Evolutionary conservation across 2,329 filamentous ascomycete genomes (phyloP), one percentile per base, ranked within the genome.

Genomic region (Trichoderma koningii): DNA sequence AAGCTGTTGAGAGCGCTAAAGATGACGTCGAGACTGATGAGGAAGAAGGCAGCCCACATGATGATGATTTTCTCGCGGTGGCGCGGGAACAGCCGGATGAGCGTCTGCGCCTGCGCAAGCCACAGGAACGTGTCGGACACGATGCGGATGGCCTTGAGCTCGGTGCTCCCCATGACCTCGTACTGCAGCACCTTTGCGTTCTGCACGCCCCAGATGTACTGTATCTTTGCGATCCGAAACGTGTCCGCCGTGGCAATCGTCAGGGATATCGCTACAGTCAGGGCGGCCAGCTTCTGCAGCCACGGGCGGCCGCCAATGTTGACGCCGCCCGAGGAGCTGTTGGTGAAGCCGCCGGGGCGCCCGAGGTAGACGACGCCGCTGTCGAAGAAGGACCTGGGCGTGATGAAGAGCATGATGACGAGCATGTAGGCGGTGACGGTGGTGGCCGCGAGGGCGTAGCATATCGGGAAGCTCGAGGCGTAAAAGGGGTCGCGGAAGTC

Each of bases 31-130:
- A 97, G 84, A 0, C 92, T 86, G 72, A 99, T 97, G 65, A 99
- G 85, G 3, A 90, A 93, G 74, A 98, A 97, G 1, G 94, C 95
- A 17, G 94, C 92, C 94, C 94, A 99, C 79, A 98, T 98, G 79
- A 99, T 99, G 70, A 98, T 91, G 60, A 98, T 89, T 79, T 98
- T 98, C 78, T 99, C 95, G 73, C 96, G 91, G 73, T 98, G 94
- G 41, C 95, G 91, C 7, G 95, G 95, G 71, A 99, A 99, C 1
- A 99, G 83, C 61, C 95, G 90, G 71, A 98, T 98, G 65, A 99
- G 79, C 0, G 95, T 99, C 79, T 99, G 95, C 1, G 96, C 94
- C 77, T 99, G 95, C 1, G 95, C 95, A 45, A 99, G 87, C 94
- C 95, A 98, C 34, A 99, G 83, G 76, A 98, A 98, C 1, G 95